Evolutionary conservation across 768 basidiomycete species (phyloP), one percentile per base, ranked within the genome.

Genomic region (Strobilomyces dryophilus): DNA sequence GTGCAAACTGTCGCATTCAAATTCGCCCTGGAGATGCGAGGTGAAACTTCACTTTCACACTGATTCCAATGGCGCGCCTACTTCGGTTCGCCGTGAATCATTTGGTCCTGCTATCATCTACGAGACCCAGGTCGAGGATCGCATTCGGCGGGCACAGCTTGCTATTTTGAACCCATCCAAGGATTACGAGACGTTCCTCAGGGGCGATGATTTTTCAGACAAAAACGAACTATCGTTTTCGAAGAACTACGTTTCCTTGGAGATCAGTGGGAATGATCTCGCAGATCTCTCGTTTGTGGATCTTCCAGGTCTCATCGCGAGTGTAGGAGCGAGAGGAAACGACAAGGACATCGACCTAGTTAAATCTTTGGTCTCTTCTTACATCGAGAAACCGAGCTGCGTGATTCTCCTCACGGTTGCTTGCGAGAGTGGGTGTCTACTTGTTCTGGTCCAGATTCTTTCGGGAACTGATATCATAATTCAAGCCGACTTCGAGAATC

Each of bases 231-330:
- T 44, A 8, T 51, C 49, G 1, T 51, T 50, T 35, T 50, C 49
- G 17, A 50, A 50, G n/a, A 50, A 50, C 24, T 50, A 50, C n/a
- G 32, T 50, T 12, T 51, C 49, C 8, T 20, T 51, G 4, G 49
- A 44, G 26, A 51, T 51, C 9, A 43, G 24, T 5, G 49, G 49
- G 4, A 26, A 27, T 27, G 49, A 44, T 14, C 49, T 51, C 4
- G 49, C 49, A 2, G 49, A 51, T 11, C 49, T 51, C n/a, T 51
- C 49, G 8, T 51, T 51, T 4, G 49, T 51, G 10, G 49, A 50
- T 40, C 41, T 50, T 42, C 49, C 49, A 6, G 49, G 49, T 12
- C 41, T 50, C 9, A 50, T 51, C 14, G 49, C 49, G 5, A 51
- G 49, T 5, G 42, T 51, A 9, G 49, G 41, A 15, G 26, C 34